Evolutionary conservation across 768 basidiomycete genomes (phyloP).

Genomic region (Tricholoma furcatifolium): DNA sequence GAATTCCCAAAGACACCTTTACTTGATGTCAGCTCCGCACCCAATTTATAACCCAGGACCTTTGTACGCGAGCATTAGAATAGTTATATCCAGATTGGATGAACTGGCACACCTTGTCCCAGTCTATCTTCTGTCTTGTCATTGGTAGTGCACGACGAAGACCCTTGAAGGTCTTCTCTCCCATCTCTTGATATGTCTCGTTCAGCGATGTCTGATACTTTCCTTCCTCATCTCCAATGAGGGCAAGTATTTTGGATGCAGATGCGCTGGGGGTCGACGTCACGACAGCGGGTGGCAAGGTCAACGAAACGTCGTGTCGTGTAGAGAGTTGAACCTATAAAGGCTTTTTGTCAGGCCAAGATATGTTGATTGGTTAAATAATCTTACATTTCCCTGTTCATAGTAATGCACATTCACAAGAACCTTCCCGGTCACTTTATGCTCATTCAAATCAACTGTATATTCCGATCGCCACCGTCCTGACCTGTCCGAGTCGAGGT

Average conservation of each 20-base stretch:
- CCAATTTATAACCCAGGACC: conserved; percentile 67
- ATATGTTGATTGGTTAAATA: background rate
- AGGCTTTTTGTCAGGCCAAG: background rate
- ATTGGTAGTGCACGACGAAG: conserved; percentile 88
- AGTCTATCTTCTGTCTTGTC: conserved; percentile 92
- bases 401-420: conserved; percentile 93
- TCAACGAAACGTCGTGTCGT: conserved; percentile 62
- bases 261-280: conserved; percentile 49
- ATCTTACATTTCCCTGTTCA: conserved; percentile 89
- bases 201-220: conserved; percentile 78
- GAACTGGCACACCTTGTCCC: conserved; percentile 72
- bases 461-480: conserved; percentile 95
- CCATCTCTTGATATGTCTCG: conserved; percentile 84
- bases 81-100: background rate
- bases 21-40: conserved; percentile 70
- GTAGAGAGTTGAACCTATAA: conserved; percentile 87
- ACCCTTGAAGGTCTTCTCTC: conserved; percentile 91
- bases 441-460: conserved; percentile 61
- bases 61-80: conserved; percentile 16
- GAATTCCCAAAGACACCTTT: conserved; percentile 50
- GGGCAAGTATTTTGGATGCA: conserved; percentile 72
- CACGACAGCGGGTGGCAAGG: conserved; percentile 57
- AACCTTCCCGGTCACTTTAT: conserved; percentile 68
- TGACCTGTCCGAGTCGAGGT: conserved; percentile 54
- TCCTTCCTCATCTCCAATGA: conserved; percentile 78